These are phyloP conservation scores for Carex littledalei DNA, from an alignment of 176 grass and related monocot genomes.

Conservation along the genomic window DNA sequence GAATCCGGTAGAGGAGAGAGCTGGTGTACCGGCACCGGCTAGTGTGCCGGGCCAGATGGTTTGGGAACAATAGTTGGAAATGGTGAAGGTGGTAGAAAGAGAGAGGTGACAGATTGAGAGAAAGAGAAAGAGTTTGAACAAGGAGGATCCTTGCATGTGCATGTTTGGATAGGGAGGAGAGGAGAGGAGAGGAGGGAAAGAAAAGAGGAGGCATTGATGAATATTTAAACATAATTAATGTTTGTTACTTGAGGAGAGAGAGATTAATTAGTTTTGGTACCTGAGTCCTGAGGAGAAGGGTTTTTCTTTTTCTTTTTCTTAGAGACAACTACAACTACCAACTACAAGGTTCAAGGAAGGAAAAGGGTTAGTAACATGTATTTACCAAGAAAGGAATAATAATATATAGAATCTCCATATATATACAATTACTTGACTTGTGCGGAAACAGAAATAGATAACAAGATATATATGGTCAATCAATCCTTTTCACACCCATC, in stretches of 20 bases:
- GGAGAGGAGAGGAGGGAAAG: background rate
- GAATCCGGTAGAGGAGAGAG: slow-evolving; percentile 72
- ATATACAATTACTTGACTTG: background rate
- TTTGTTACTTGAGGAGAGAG: background rate
- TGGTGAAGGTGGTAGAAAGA: slow-evolving; percentile 49
- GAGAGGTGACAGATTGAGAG: slow-evolving; percentile 29
- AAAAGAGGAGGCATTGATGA: background rate
- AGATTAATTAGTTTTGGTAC: too few species aligned
- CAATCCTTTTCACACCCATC: too few species aligned
- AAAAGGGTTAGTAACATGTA: background rate
- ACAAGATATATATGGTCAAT: too few species aligned
- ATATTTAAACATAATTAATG: slow-evolving; percentile 31
- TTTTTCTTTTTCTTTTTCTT: slow-evolving; percentile 23
- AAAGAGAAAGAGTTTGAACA: slow-evolving; percentile 19
- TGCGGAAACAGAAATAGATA: background rate
- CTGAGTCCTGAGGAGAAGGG: background rate
- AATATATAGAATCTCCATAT: background rate
- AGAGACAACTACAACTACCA: background rate
- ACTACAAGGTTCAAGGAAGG: slow-evolving; percentile 19
- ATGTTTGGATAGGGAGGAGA: slow-evolving; percentile 27
- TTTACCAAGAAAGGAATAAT: background rate
- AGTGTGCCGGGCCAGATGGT: slow-evolving; percentile 81
- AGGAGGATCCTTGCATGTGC: slow-evolving; percentile 31
- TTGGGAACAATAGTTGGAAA: slow-evolving; percentile 66
- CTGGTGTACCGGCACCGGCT: slow-evolving; percentile 68